A percentile compares a stretch with the other conserved stretches of the same genome.
phyloP scores from a whole-genome alignment of 805 yeast genomes.

The Candida berthetii region DNA sequence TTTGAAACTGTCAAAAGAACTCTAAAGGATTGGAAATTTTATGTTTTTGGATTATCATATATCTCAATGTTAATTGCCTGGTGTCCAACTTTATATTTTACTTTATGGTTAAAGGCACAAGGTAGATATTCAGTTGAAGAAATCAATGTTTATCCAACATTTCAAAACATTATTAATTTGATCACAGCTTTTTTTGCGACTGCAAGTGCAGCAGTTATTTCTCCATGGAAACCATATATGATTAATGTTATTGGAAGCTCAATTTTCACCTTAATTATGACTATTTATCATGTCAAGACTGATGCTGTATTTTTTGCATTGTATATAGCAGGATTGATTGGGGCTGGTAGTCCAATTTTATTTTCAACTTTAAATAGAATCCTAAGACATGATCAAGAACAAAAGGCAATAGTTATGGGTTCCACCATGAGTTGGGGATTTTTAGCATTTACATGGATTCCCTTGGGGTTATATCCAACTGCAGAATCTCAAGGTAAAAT shows the following conservation, averaged over 20 bases:
- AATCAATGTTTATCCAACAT: slow-evolving; percentile 4
- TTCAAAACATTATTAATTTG: slow-evolving; percentile 1
- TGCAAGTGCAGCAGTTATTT: slow-evolving; percentile 1
- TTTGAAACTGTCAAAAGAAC: slow-evolving; percentile 2
- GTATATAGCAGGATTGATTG: slow-evolving; percentile 46
- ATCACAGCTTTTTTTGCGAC: slow-evolving; percentile 2
- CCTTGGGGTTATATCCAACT: slow-evolving; percentile 3
- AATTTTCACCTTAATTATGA: slow-evolving; percentile 43
- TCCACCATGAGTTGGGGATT: slow-evolving; percentile 45
- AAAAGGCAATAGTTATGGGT: slow-evolving; percentile 43
- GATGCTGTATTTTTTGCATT: slow-evolving; percentile 54
- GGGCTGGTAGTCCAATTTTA: slow-evolving; percentile 53
- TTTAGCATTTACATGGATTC: not conserved
- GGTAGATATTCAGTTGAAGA: slow-evolving; percentile 2
- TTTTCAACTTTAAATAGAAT: slow-evolving; percentile 56
- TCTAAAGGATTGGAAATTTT: slow-evolving; percentile 3
- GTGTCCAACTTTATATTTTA: slow-evolving; percentile 2
- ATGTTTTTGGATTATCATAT: slow-evolving; percentile 1
- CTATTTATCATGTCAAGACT: slow-evolving; percentile 49
- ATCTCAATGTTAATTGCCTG: slow-evolving; percentile 2
- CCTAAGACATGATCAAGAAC: slow-evolving; percentile 44
- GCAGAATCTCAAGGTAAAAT: not conserved
- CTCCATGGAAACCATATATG: slow-evolving; percentile 1
- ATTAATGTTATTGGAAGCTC: slow-evolving; percentile 14
- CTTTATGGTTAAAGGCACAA: slow-evolving; percentile 3